Evolutionary conservation across 2,329 filamentous ascomycete species (phyloP).

Genomic region (Coniochaeta sp.): DNA sequence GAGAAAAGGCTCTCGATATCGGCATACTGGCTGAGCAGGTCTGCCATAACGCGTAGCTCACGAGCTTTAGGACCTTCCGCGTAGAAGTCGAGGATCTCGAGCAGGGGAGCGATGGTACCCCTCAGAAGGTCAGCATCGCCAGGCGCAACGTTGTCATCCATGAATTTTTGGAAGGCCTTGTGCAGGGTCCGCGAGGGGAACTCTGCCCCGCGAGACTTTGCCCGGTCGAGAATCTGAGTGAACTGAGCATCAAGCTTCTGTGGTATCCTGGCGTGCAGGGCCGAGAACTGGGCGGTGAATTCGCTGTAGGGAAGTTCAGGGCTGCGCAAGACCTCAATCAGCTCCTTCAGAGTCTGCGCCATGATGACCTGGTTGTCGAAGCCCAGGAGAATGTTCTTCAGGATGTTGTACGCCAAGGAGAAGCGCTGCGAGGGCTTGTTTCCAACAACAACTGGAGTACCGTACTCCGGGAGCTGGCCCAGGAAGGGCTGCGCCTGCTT

Average conservation of each 20-base stretch:
- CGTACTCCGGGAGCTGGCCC: conserved; percentile 80
- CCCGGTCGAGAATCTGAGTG: conserved; percentile 77
- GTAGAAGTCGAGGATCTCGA: conserved; percentile 73
- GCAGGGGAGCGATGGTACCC: conserved; percentile 65
- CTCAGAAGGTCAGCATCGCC: conserved; percentile 69
- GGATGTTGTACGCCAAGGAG: conserved; percentile 64
- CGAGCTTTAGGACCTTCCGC: conserved; percentile 82
- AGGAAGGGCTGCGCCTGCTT: conserved; percentile 95
- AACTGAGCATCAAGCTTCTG: conserved; percentile 82
- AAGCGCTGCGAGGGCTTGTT: conserved; percentile 90
- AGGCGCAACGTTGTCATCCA: conserved; percentile 74
- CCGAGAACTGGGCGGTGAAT: conserved; percentile 92
- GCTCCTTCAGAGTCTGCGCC: conserved; percentile 74
- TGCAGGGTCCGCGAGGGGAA: conserved; percentile 86
- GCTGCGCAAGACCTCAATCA: conserved; percentile 85
- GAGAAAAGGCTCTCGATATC: conserved; percentile 84
- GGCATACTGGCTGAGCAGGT: conserved; percentile 74
- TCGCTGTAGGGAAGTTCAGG: conserved; percentile 91
- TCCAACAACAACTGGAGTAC: conserved; percentile 79
- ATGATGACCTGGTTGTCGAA: conserved; percentile 98
- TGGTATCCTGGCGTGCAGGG: conserved; percentile 95
- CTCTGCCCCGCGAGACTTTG: conserved; percentile 69
- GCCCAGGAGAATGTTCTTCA: conserved; percentile 82
- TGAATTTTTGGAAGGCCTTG: conserved; percentile 80
- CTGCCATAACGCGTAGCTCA: conserved; percentile 76